Evolutionary conservation across 495 filamentous ascomycete genomes (phyloP).

Genomic region (Neurospora discreta): DNA sequence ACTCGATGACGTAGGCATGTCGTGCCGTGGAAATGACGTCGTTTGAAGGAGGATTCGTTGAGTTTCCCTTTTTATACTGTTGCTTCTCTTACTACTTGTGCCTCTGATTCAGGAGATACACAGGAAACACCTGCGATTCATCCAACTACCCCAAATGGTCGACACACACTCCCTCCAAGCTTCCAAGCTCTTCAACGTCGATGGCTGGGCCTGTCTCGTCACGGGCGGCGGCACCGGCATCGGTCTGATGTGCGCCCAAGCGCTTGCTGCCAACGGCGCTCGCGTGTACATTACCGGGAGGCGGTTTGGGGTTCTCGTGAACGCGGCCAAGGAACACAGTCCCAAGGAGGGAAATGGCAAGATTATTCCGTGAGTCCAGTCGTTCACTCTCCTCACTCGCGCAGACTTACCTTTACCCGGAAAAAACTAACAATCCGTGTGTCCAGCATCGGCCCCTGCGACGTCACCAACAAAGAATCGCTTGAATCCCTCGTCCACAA

Average conservation of each 20-base stretch:
- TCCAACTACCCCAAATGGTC: constrained; percentile 9
- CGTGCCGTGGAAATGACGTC: not conserved
- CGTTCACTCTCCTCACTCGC: not conserved
- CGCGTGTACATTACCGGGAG: constrained; percentile 57
- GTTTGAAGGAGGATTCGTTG: not conserved
- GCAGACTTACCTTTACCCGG: too few species aligned
- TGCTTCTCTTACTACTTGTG: not conserved
- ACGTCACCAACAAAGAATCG: constrained; percentile 50
- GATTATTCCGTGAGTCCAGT: constrained; percentile 17
- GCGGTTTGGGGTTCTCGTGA: constrained; percentile 41
- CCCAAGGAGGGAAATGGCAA: constrained; percentile 15
- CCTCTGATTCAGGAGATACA: not conserved
- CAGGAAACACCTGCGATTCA: not conserved
- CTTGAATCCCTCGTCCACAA: constrained; percentile 37
- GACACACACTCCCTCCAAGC: constrained; percentile 25
- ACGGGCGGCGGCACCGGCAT: constrained; percentile 50
- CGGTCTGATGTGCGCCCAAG: constrained; percentile 51
- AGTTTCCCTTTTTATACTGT: not conserved
- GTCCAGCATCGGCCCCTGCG: constrained; percentile 33
- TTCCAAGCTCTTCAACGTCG: constrained; percentile 38
- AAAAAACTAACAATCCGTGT: not conserved
- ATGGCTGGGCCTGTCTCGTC: constrained; percentile 46
- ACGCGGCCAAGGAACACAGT: constrained; percentile 30
- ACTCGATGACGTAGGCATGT: not conserved
- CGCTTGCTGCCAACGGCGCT: constrained; percentile 53